Evolutionary conservation across 352 stramenopile genomes (phyloP).

Genomic region (Phytophthora quininea): DNA sequence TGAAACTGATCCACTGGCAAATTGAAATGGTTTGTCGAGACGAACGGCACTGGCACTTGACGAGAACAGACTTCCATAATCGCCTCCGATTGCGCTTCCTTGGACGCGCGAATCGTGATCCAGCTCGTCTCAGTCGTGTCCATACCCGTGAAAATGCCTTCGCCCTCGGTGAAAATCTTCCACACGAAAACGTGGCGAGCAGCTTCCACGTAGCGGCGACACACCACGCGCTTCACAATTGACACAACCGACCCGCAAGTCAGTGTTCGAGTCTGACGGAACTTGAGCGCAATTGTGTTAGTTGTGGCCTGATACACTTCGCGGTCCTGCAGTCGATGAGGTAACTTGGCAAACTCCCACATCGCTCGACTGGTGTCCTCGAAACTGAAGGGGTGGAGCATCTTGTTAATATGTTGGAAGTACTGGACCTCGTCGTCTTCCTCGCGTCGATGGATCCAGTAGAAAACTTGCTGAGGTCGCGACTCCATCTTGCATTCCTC

Average conservation of each 20-base stretch:
- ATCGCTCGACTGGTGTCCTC: conserved; percentile 10
- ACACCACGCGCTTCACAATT: conserved; percentile 15
- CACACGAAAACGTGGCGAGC: conserved; percentile 53
- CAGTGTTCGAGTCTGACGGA: conserved; percentile 16
- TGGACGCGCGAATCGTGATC: conserved; percentile 14
- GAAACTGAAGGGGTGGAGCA: conserved; percentile 23
- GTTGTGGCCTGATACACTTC: conserved; percentile 15
- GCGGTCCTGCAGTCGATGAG: conserved; percentile 12
- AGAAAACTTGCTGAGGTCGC: background rate
- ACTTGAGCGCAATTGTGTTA: conserved; percentile 42
- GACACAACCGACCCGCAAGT: conserved; percentile 15
- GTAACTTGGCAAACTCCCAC: conserved; percentile 12
- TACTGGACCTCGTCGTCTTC: conserved; percentile 4
- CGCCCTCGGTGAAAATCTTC: conserved; percentile 36
- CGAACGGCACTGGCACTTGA: conserved; percentile 1
- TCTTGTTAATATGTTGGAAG: conserved; percentile 20
- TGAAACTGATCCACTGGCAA: conserved; percentile 4
- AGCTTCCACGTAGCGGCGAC: conserved; percentile 29
- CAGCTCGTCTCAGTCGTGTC: conserved; percentile 54
- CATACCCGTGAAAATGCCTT: conserved; percentile 35
- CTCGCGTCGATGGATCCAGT: background rate
- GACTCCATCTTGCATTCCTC: conserved; percentile 7
- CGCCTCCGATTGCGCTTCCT: background rate
- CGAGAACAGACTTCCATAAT: conserved; percentile 16
- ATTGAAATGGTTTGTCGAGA: background rate